Evolutionary conservation across 2,329 filamentous ascomycete species (phyloP).

Genomic region (Sporothrix mexicana): DNA sequence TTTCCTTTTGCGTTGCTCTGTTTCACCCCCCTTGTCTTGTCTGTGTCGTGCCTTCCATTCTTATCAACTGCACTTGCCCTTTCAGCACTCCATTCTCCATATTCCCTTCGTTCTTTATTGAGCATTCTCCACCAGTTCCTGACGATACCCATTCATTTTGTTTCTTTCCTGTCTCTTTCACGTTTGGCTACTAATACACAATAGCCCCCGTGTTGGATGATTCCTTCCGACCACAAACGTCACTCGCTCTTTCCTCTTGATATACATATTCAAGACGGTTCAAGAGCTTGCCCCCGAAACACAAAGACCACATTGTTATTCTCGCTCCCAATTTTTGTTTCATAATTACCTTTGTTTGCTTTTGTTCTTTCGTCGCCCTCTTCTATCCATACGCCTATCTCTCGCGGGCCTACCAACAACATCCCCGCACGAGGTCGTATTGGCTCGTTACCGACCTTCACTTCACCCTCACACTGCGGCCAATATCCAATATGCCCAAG

Average conservation of each 20-base stretch:
- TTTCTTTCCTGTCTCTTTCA: background rate
- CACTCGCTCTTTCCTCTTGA: background rate
- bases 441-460: background rate
- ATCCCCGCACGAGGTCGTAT: background rate
- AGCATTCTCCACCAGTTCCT: background rate
- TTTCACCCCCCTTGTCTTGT: background rate
- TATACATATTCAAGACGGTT: background rate
- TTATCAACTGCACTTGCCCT: conserved; percentile 6
- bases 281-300: too few species aligned
- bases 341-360: too few species aligned
- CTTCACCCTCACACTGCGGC: background rate
- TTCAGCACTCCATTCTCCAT: background rate
- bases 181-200: background rate
- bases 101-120: background rate
- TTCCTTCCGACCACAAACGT: background rate
- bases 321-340: too few species aligned
- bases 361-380: background rate
- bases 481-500: conserved; percentile 8
- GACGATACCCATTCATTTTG: background rate
- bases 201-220: background rate
- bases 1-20: background rate
- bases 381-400: background rate
- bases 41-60: conserved; percentile 4
- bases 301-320: too few species aligned
- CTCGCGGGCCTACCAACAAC: background rate